Evolutionary conservation across 2,329 filamentous ascomycete genomes (phyloP).

Genomic region (Parascedosporium putredinis): DNA sequence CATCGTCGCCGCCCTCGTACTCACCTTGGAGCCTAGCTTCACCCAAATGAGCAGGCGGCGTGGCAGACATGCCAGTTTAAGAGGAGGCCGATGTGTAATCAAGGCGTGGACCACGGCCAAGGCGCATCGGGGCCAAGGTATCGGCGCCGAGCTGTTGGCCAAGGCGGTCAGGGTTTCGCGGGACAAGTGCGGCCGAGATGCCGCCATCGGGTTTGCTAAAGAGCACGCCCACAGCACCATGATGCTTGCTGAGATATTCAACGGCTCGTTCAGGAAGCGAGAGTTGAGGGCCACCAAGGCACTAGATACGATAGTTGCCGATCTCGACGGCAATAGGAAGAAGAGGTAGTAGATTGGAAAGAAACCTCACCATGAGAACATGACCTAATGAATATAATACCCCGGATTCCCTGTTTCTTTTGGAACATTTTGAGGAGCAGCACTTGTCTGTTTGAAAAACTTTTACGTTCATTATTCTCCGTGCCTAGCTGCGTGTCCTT

Average conservation of each 20-base stretch:
- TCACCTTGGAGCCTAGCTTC: constrained; percentile 46
- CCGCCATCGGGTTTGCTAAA: constrained; percentile 59
- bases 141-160: constrained; percentile 62
- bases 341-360: constrained; percentile 31
- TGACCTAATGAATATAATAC: constrained; percentile 5
- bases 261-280: constrained; percentile 45
- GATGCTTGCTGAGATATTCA: constrained; percentile 53
- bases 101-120: constrained; percentile 72
- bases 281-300: constrained; percentile 48
- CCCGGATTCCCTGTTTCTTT: constrained; percentile 3
- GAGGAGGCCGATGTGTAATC: constrained; percentile 54
- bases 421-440: no score
- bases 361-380: not conserved
- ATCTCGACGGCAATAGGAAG: constrained; percentile 35
- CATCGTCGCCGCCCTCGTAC: constrained; percentile 60
- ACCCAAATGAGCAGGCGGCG: constrained; percentile 1
- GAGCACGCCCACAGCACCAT: constrained; percentile 67
- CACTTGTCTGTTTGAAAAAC: not conserved
- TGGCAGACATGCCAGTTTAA: constrained; percentile 10
- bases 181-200: constrained; percentile 57
- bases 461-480: not conserved
- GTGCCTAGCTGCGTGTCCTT: no score
- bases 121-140: constrained; percentile 58
- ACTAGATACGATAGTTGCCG: constrained; percentile 39
- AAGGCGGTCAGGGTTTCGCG: constrained; percentile 60